A percentile compares a stretch with the other conserved stretches of the same genome.
Evolutionary conservation across 2,329 filamentous ascomycete genomes (phyloP).

Genomic region (Pleomassaria siparia): DNA sequence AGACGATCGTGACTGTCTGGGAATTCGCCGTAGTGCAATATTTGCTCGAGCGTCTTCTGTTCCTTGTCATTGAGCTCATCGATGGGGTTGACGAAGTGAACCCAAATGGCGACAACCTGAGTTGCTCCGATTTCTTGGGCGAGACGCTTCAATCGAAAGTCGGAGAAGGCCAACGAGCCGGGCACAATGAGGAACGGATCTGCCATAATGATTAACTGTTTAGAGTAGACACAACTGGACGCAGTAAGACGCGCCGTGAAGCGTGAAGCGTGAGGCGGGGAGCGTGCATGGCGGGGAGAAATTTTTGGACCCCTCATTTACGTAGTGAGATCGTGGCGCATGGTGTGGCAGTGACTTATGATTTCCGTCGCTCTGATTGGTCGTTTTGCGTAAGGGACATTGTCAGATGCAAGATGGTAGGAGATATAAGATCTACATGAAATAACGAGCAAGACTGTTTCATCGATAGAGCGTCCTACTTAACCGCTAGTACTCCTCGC

Average conservation of each 20-base stretch:
- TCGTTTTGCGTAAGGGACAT: too few species aligned
- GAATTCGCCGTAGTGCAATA: constrained; percentile 62
- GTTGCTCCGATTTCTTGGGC: constrained; percentile 50
- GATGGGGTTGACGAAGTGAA: constrained; percentile 52
- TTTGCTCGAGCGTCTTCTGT: constrained; percentile 57
- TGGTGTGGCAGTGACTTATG: not conserved
- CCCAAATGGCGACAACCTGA: constrained; percentile 53
- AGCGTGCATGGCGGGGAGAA: not conserved
- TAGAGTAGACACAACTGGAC: too few species aligned
- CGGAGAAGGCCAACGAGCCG: constrained; percentile 58
- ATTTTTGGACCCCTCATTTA: too few species aligned
- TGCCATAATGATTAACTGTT: too few species aligned
- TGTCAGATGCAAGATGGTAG: too few species aligned
- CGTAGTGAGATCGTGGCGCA: not conserved
- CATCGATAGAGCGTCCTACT: too few species aligned
- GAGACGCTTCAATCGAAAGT: constrained; percentile 51
- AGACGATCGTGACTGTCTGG: constrained; percentile 50
- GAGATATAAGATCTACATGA: too few species aligned
- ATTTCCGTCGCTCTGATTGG: not conserved
- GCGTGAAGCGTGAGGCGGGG: not conserved
- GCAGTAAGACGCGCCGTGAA: not conserved
- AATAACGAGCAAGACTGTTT: too few species aligned
- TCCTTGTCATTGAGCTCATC: constrained; percentile 47
- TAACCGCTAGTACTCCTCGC: not conserved
- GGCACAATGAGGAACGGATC: constrained; percentile 49